Base-by-base conservation (phyloP, 495 filamentous ascomycete genomes). In the Amorphotheca resinae region DNA sequence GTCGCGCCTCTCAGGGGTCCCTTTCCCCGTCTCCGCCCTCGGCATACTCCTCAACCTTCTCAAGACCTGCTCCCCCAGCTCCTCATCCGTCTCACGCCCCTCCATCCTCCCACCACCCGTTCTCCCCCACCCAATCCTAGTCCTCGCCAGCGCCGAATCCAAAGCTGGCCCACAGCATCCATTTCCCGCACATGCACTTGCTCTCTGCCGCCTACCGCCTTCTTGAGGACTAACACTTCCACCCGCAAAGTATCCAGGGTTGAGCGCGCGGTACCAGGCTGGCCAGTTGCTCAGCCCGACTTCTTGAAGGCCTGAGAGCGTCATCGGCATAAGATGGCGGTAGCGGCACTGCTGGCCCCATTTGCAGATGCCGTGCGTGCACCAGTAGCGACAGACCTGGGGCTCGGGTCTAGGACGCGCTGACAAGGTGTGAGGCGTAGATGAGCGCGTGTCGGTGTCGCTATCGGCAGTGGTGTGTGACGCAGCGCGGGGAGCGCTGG, bases 351-450 rank as follows among this genome's bases (percentile, higher is more conserved):
- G 46, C 15, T 53, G 44, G 44, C 59, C 62, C 54, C 54, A 68
- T 45, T 64, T 66, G 53, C 66, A 69, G 31, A 56, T 61, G 28
- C 65, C 65, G 34, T 62, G 44, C 33, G 51, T 51, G 52, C 63
- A 65, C 62, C 64, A 68, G 55, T 68, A 59, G 25, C 57, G 58
- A 56, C 66, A 70, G 55, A 58, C 57, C 7, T 55, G 50, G 9
- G 46, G 49, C 45, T 41, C 49, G 18, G 21, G 38, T n/a, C 43
- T 15, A 11, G 33, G 8, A 3, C 14, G 34, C 14, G 22, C 0
- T 5, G 11, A 6, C 2, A 20, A 5, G 2, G 33, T n/a, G 9
- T 36, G 2, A 20, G 33, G 16, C 2, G n/a, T 5, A 5, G 28
- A 32, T 14, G 28, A 11, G 4, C 11, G 4, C 15, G 28, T 32